Base-by-base conservation (phyloP, 1,284 basidiomycete species). In the Apiotrichum montevideense region DNA sequence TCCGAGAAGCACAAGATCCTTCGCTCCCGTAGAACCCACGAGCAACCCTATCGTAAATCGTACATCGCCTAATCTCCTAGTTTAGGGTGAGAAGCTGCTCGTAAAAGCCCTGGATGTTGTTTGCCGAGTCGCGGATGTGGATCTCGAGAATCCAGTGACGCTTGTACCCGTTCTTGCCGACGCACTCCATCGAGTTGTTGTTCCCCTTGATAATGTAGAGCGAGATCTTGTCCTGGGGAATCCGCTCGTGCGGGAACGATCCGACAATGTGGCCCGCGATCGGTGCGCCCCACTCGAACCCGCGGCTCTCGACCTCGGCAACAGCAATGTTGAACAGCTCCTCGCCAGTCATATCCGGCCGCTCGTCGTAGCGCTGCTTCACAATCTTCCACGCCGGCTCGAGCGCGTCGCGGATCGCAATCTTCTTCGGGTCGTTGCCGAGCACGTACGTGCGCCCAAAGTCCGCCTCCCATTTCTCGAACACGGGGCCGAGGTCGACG, bases 391-490 rank as follows among this genome's bases (percentile, higher is more conserved):
- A 62, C 3, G 47, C 42, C 0, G 57, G 57, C 52, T 62, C 60
- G 57, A 62, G 60, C 33, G 42, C 48, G 42, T 56, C 60, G 41
- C 48, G 49, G 2, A 62, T 51, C 33, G 9, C 21, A 42, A 46
- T 15, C 55, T 62, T 62, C 14, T 33, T 52, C 2, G 57, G 46
- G 43, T 62, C 60, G 42, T 54, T 43, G 34, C 60, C 60, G 21
- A 62, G 52, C 21, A 62, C 60, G 39, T 58, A 62, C 7, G 60
- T 62, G 42, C 60, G 54, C 13, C 60, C 60, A 35, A 62, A 62
- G 44, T 62, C 60, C 6, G 60, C 60, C 43, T 62, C 60, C 57
- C 56, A 58, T 34, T 35, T 35, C 43, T 62, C 60, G 46, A 62
- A 62, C n/a, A 62, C 60, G 0, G 60, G 60, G 0, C 60, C 60